Conservation (phyloP, 441 rosid genomes). For the Erodium trifolium region DNA sequence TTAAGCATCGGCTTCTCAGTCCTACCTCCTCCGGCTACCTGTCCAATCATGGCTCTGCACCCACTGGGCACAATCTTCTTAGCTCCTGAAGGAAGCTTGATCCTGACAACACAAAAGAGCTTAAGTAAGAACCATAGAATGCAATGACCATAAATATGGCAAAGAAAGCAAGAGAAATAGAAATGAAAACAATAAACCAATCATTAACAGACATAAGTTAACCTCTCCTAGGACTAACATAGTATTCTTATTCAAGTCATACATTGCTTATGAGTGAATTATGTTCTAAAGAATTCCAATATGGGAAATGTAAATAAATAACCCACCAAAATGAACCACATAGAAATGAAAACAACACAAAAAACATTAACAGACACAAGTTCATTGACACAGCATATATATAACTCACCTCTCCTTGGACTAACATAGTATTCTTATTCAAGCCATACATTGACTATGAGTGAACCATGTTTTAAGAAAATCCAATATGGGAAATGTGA, state of each 20-base stretch:
- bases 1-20: not conserved
- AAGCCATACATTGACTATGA: not conserved
- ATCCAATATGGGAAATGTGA: not conserved
- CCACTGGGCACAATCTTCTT: not conserved
- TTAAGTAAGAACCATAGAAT: not conserved
- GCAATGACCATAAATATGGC: not conserved
- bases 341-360: too few relatives aligned
- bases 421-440: too few relatives aligned
- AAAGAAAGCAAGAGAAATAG: not conserved
- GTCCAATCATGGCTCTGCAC: not conserved
- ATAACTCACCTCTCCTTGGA: too few relatives aligned
- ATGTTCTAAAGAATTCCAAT: not conserved
- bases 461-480: not conserved
- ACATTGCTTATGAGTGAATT: not conserved
- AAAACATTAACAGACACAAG: not conserved
- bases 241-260: not conserved
- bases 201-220: not conserved
- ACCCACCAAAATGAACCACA: too few relatives aligned
- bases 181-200: not conserved
- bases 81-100: not conserved
- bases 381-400: too few relatives aligned
- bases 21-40: not conserved
- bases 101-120: not conserved
- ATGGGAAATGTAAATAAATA: too few relatives aligned
- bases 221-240: not conserved